Conservation (phyloP, 108 stramenopile genomes). For the Mayamaea pseudoterrestris region DNA sequence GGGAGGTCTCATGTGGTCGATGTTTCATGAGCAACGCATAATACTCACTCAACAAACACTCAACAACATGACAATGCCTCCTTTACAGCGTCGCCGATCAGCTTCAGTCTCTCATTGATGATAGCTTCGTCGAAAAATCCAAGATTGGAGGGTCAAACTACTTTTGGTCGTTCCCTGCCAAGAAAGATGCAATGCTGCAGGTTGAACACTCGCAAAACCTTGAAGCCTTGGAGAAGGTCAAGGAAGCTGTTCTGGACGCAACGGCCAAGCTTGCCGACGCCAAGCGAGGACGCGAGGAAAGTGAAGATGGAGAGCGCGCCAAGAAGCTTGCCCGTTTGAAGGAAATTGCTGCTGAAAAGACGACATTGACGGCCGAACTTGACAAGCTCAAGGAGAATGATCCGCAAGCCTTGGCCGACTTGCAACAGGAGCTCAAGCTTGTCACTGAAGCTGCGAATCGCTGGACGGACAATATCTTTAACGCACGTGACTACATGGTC, state of each 20-base stretch:
- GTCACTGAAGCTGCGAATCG: constrained; percentile 72
- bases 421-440: constrained; percentile 52
- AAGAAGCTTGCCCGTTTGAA: constrained; percentile 46
- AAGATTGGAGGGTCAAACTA: constrained; percentile 90
- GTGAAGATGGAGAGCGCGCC: constrained; percentile 26
- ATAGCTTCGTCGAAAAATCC: constrained; percentile 75
- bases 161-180: constrained; percentile 86
- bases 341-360: constrained; percentile 30
- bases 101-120: constrained; percentile 70
- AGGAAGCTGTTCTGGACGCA: constrained; percentile 36
- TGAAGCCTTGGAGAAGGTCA: constrained; percentile 30
- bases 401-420: constrained; percentile 72
- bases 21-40: no score
- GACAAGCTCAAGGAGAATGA: constrained; percentile 77
- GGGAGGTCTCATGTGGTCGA: background rate
- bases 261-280: constrained; percentile 57
- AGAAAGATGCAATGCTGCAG: constrained; percentile 61
- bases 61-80: no score
- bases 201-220: constrained; percentile 43
- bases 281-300: constrained; percentile 73
- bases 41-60: no score
- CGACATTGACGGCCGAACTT: constrained; percentile 28
- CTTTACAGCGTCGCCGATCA: constrained; percentile 45
- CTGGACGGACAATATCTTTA: constrained; percentile 91
- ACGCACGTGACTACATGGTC: constrained; percentile 55